These are phyloP conservation scores for Candida tallmaniae DNA, from an alignment of 805 yeast genomes.

Conservation along the genomic window DNA sequence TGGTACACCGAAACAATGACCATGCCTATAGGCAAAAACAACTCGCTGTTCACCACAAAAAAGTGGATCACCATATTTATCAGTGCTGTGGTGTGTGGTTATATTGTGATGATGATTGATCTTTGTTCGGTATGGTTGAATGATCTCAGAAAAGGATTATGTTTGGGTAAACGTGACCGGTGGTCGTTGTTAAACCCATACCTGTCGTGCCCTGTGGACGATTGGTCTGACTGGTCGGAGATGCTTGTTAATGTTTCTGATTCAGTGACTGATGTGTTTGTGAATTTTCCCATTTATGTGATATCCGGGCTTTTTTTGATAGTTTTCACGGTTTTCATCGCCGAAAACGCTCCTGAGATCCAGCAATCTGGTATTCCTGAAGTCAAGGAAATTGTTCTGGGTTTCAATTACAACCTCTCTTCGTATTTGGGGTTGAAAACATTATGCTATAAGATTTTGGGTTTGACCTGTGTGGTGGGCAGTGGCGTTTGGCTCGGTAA, in stretches of 20 bases:
- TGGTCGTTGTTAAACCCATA: constrained; percentile 42
- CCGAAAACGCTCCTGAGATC: constrained; percentile 23
- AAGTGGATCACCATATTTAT: constrained; percentile 48
- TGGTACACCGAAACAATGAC: constrained; percentile 45
- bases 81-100: constrained; percentile 45
- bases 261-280: constrained; percentile 14
- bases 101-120: constrained; percentile 46
- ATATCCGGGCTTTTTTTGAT: constrained; percentile 22
- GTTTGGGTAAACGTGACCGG: constrained; percentile 32
- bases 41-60: constrained; percentile 14
- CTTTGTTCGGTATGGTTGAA: constrained; percentile 46
- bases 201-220: constrained; percentile 38
- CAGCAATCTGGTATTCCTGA: constrained; percentile 68
- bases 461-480: constrained; percentile 62
- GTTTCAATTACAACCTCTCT: constrained; percentile 45
- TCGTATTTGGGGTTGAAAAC: constrained; percentile 50
- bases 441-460: constrained; percentile 51
- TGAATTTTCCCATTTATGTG: constrained; percentile 35
- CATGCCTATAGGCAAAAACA: constrained; percentile 13
- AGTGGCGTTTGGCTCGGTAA: constrained; percentile 81
- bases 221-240: constrained; percentile 36
- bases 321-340: constrained; percentile 25
- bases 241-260: constrained; percentile 21
- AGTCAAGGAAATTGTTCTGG: constrained; percentile 62
- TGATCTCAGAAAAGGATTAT: constrained; percentile 51